Conservation (phyloP, 306 rosid species). For the Cercis canadensis region DNA sequence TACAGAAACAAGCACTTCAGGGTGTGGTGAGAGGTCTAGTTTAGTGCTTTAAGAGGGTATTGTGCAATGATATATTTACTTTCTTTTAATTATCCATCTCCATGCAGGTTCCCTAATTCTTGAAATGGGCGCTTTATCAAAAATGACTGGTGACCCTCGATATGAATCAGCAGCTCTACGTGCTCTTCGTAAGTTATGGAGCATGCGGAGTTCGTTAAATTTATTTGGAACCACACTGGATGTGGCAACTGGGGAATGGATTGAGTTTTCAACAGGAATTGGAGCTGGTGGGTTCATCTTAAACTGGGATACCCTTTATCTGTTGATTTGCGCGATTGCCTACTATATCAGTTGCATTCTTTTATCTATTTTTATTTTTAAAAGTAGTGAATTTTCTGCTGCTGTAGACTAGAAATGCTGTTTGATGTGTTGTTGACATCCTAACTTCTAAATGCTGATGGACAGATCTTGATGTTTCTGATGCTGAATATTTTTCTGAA, state of each 20-base stretch:
- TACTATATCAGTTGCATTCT: slow-evolving; percentile 19
- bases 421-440: slow-evolving; percentile 31
- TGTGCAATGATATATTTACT: slow-evolving; percentile 35
- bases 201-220: slow-evolving; percentile 88
- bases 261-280: slow-evolving; percentile 89
- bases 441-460: slow-evolving; percentile 27
- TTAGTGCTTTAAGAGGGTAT: slow-evolving; percentile 50
- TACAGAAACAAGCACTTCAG: slow-evolving; percentile 98
- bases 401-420: slow-evolving; percentile 11
- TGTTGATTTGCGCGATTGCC: slow-evolving; percentile 21
- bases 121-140: slow-evolving; percentile 98
- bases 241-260: slow-evolving; percentile 89
- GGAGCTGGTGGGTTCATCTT: slow-evolving; percentile 78
- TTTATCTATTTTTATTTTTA: slow-evolving; percentile 29
- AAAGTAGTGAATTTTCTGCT: slow-evolving; percentile 16
- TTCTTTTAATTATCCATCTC: slow-evolving; percentile 41
- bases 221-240: slow-evolving; percentile 94
- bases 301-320: slow-evolving; percentile 15
- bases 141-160: slow-evolving; percentile 81
- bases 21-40: slow-evolving; percentile 93
- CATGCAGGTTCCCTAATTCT: slow-evolving; percentile 90
- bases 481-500: slow-evolving; percentile 42
- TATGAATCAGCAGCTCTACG: slow-evolving; percentile 87
- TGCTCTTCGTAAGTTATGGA: slow-evolving; percentile 90
- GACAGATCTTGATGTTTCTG: slow-evolving; percentile 45